Conservation (phyloP, 495 filamentous ascomycete genomes). For the Lasiosphaeris hirsuta region DNA sequence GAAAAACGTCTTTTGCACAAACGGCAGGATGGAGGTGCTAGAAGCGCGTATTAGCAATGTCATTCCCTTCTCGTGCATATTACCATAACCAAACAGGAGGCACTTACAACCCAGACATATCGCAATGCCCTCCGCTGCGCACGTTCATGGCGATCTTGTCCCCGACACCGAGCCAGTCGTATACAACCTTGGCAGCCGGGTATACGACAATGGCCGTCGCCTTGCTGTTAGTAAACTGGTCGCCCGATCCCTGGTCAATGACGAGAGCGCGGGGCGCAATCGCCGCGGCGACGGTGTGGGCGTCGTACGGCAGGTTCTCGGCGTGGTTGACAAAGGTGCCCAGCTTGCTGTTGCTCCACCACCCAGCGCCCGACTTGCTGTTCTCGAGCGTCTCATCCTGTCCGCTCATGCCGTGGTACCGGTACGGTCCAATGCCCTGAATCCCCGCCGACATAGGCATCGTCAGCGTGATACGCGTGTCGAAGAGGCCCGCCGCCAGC, state of each 20-base stretch:
- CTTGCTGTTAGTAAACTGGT: conserved; percentile 51
- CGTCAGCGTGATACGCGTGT: conserved; percentile 51
- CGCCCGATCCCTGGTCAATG: conserved; percentile 48
- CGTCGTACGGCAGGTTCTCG: conserved; percentile 49
- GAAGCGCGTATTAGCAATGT: conserved; percentile 16
- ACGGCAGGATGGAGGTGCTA: conserved; percentile 48
- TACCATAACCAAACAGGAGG: neutral
- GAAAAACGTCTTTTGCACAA: conserved; percentile 48
- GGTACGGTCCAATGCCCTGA: conserved; percentile 51
- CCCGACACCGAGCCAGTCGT: conserved; percentile 48
- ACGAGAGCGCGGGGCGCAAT: conserved; percentile 52
- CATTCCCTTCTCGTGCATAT: neutral
- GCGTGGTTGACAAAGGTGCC: conserved; percentile 49
- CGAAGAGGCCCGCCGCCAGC: conserved; percentile 49
- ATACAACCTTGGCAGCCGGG: conserved; percentile 50
- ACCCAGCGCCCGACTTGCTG: conserved; percentile 51
- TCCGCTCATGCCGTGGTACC: conserved; percentile 49
- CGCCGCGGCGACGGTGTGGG: conserved; percentile 52
- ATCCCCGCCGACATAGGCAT: conserved; percentile 55
- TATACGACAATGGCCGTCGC: conserved; percentile 48
- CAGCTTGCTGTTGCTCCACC: conserved; percentile 49
- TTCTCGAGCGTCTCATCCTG: conserved; percentile 55
- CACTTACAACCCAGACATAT: conserved; percentile 48
- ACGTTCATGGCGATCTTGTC: conserved; percentile 51
- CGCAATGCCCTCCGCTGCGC: conserved; percentile 48